These are phyloP conservation scores for Fusarium phyllophilum DNA, from an alignment of 2,329 filamentous ascomycete species.

Conservation along the genomic window DNA sequence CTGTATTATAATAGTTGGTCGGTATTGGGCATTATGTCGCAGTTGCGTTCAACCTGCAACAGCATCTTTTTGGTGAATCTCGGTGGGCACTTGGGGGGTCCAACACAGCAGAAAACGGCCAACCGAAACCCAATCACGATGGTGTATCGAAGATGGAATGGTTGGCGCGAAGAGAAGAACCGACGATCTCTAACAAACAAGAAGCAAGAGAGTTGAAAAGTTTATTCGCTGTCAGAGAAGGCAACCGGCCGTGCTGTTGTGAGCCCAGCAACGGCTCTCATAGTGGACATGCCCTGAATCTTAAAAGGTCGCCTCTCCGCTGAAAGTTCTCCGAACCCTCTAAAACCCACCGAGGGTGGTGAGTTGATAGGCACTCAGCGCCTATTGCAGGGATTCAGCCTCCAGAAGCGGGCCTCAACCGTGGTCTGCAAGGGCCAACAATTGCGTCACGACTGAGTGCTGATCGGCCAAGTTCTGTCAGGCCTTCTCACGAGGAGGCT, in stretches of 20 bases:
- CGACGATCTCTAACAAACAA: constrained; percentile 15
- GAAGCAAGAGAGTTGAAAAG: background rate
- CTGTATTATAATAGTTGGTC: constrained; percentile 19
- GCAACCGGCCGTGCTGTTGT: constrained; percentile 2
- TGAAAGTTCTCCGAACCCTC: constrained; percentile 7
- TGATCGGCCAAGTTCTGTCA: constrained; percentile 44
- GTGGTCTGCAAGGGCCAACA: constrained; percentile 41
- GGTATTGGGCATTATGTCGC: constrained; percentile 20
- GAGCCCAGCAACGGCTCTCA: constrained; percentile 2
- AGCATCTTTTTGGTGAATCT: constrained; percentile 21
- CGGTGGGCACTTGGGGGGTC: constrained; percentile 8
- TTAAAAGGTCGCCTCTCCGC: constrained; percentile 15
- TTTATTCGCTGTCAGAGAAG: constrained; percentile 11
- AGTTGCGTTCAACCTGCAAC: constrained; percentile 23
- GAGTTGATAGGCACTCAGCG: constrained; percentile 16
- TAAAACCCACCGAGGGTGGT: constrained; percentile 15
- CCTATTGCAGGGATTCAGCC: constrained; percentile 7
- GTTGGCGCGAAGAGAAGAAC: constrained; percentile 3
- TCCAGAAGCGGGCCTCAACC: constrained; percentile 28
- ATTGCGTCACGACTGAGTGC: constrained; percentile 48
- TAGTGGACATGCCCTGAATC: constrained; percentile 18
- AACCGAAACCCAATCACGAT: constrained; percentile 13
- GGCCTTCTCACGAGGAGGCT: constrained; percentile 38
- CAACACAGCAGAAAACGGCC: constrained; percentile 17
- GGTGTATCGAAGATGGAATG: constrained; percentile 6